A percentile compares a stretch with the other conserved stretches of the same genome.
Conservation (phyloP, 2,329 filamentous ascomycete genomes). For the Aspergillus sp. region DNA sequence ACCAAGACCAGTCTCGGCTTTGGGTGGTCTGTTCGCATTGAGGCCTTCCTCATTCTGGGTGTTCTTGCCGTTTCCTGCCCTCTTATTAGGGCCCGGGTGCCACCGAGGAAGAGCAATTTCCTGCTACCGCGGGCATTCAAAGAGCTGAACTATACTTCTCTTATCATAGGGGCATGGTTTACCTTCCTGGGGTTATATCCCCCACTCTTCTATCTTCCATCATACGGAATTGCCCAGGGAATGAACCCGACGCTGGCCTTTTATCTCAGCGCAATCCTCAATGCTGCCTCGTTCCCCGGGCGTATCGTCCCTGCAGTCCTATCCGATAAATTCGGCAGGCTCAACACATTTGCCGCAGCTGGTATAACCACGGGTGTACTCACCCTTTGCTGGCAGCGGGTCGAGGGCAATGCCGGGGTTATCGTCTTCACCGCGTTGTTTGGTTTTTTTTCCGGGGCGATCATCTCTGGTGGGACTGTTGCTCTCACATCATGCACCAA, state of each 20-base stretch:
- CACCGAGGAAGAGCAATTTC: slow-evolving; percentile 23
- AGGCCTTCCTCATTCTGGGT: slow-evolving; percentile 53
- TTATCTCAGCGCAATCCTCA: slow-evolving; percentile 33
- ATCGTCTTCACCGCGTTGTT: slow-evolving; percentile 32
- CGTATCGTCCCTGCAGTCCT: slow-evolving; percentile 35
- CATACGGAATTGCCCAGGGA: slow-evolving; percentile 25
- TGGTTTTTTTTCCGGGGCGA: slow-evolving; percentile 36
- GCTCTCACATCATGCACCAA: slow-evolving; percentile 16
- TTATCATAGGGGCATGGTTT: slow-evolving; percentile 23
- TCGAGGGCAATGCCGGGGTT: slow-evolving; percentile 25
- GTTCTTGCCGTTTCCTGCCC: slow-evolving; percentile 42
- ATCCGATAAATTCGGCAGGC: slow-evolving; percentile 28
- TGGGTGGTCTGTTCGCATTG: slow-evolving; percentile 54
- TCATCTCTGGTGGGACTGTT: slow-evolving; percentile 26
- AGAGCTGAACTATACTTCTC: slow-evolving; percentile 20
- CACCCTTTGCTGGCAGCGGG: slow-evolving; percentile 29
- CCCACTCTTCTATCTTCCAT: slow-evolving; percentile 34
- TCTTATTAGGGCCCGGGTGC: slow-evolving; percentile 15
- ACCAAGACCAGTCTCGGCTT: slow-evolving; percentile 47
- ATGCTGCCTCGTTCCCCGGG: slow-evolving; percentile 36
- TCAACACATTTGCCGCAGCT: slow-evolving; percentile 19
- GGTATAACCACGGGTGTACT: slow-evolving; percentile 28
- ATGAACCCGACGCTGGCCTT: slow-evolving; percentile 23
- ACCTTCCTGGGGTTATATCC: slow-evolving; percentile 27
- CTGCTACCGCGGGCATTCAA: slow-evolving; percentile 23